Base-by-base conservation (phyloP, 2,329 filamentous ascomycete species). In the Nigrograna mackinnonii region DNA sequence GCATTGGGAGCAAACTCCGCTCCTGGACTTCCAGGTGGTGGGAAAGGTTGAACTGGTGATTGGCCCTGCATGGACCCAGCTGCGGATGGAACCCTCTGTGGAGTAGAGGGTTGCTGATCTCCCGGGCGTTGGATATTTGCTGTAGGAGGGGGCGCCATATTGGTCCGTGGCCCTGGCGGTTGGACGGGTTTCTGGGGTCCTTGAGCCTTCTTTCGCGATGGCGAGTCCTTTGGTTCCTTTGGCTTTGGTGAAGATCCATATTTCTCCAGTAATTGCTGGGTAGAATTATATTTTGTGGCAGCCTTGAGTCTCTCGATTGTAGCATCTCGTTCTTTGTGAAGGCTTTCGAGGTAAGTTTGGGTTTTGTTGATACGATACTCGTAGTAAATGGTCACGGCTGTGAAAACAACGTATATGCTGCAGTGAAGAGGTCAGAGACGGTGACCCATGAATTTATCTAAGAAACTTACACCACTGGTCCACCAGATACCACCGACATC, bases 301-400 rank as follows among this genome's bases (percentile, higher is more conserved):
- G 87, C 85, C 71, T 99, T 99, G 50, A 99, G 82, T 70, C 91
- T 91, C 66, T 95, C 87, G 52, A 99, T 97, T 2, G 91, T 96
- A 57, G 84, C 84, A 45, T 88, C 83, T 40, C 92, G 84, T 68
- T 96, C 88, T 40, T 83, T 82, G 58, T 91, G 84, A 24, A 91
- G 79, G 16, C 81, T 81, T 56, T 92, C 86, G 21, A 97, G 78
- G 30, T 86, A 80, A 28, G 77, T 69, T 53, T 86, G 82, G 9
- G 88, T 78, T 13, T 77, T 82, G 17, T 86, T 80, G 57, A 94
- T 86, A 47, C 90, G 88, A 66, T 88, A 95, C 56, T 86, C 87
- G 72, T 89, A 99, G 69, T 87, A 87, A 7, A 79, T 72, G 12
- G 84, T 79, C 37, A 90, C 77, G 4, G 75, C 69, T 21, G 79